Conservation (phyloP, 2,329 filamentous ascomycete genomes). For the Venturia nashicola region DNA sequence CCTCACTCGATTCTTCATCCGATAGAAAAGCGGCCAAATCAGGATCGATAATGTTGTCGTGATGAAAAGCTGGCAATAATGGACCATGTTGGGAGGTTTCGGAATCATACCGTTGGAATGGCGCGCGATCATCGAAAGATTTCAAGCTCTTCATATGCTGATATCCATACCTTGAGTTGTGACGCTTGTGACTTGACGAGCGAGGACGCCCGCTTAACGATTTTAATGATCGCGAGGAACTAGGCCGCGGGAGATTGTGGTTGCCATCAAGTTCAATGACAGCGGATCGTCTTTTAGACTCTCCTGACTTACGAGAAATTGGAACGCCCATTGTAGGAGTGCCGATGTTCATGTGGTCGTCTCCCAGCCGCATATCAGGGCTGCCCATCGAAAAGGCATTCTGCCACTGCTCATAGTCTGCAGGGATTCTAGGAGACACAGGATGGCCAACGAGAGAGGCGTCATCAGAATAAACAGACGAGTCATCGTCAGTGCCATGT, state of each 20-base stretch:
- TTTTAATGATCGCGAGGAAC: conserved; percentile 79
- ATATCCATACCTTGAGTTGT: conserved; percentile 62
- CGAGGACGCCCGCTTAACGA: conserved; percentile 60
- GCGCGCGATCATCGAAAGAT: conserved; percentile 65
- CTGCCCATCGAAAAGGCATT: neutral
- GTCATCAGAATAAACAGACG: conserved; percentile 80
- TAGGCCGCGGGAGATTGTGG: conserved; percentile 69
- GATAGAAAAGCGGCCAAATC: conserved; percentile 93
- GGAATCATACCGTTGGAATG: conserved; percentile 65
- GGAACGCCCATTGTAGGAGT: conserved; percentile 54
- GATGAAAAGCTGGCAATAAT: conserved; percentile 79
- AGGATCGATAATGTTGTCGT: conserved; percentile 96
- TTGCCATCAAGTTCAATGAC: conserved; percentile 82
- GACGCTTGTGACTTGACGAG: conserved; percentile 67
- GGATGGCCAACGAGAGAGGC: conserved; percentile 48
- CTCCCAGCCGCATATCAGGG: conserved; percentile 12
- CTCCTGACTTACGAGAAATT: conserved; percentile 54
- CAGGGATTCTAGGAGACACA: conserved; percentile 1
- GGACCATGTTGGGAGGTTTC: conserved; percentile 54
- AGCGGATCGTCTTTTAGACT: conserved; percentile 71
- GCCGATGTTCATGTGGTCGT: conserved; percentile 30
- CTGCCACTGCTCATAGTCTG: conserved; percentile 5
- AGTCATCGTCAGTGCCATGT: conserved; percentile 77
- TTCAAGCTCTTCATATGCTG: conserved; percentile 67
- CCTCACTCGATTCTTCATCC: conserved; percentile 82